A percentile compares a stretch with the other conserved stretches of the same genome.
These are phyloP conservation scores for Taxillus chinensis DNA, from an alignment of 164 flowering plant genomes.

Conservation along the genomic window DNA sequence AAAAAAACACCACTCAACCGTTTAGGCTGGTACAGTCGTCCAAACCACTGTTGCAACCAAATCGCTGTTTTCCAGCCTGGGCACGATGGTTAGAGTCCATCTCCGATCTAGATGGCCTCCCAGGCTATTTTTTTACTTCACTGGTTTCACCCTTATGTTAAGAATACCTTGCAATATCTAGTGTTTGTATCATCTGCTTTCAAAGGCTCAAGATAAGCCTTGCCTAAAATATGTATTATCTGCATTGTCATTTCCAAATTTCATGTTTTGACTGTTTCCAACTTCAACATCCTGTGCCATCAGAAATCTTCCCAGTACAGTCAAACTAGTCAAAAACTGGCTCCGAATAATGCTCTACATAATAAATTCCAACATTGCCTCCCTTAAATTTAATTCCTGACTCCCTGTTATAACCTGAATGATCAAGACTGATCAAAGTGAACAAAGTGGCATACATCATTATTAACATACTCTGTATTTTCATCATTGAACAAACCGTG, in stretches of 20 bases:
- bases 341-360: too few species aligned
- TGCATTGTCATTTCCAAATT: neutral
- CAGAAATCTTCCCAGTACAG: neutral
- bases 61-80: too few species aligned
- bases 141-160: too few species aligned
- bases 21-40: too few species aligned
- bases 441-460: neutral
- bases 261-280: neutral
- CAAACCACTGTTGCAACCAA: too few species aligned
- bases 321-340: neutral
- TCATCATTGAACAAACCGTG: neutral
- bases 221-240: conserved; percentile 15
- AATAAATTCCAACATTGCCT: too few species aligned
- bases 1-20: too few species aligned
- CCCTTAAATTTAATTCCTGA: neutral
- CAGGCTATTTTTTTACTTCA: too few species aligned
- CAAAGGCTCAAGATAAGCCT: conserved; percentile 5
- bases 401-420: too few species aligned
- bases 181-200: conserved; percentile 16
- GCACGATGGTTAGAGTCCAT: too few species aligned
- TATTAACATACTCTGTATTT: neutral
- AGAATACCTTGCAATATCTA: conserved; percentile 1
- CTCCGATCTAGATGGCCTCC: too few species aligned
- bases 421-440: too few species aligned
- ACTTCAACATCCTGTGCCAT: neutral